Evolutionary conservation across 345 rosid species (phyloP).

Genomic region (Dovyalis caffra): DNA sequence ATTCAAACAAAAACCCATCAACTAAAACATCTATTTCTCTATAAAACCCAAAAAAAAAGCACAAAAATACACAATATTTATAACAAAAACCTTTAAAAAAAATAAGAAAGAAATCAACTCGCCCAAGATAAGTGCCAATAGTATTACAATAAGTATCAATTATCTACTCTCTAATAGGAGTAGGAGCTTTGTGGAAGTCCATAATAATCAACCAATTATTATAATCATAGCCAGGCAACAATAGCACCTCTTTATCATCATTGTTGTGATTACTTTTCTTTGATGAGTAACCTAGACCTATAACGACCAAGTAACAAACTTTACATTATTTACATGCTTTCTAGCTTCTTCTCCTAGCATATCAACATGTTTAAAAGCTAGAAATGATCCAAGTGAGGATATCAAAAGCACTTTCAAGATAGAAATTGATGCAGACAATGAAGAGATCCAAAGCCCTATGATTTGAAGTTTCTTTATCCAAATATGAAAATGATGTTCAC

Average conservation of each 20-base stretch:
- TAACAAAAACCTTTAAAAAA: not conserved
- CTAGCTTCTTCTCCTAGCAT: conserved; percentile 33
- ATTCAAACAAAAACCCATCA: too few relatives aligned
- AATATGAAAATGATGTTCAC: too few relatives aligned
- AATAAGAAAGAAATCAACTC: conserved; percentile 42
- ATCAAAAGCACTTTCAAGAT: conserved; percentile 37
- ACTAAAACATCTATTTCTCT: too few relatives aligned
- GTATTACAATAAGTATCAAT: conserved; percentile 85
- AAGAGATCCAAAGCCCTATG: conserved; percentile 25
- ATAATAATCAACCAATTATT: too few relatives aligned
- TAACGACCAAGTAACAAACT: too few relatives aligned
- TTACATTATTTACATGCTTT: conserved; percentile 35
- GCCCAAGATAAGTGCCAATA: conserved; percentile 80
- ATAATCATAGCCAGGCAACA: conserved; percentile 94
- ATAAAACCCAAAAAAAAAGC: too few relatives aligned
- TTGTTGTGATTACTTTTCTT: conserved; percentile 54
- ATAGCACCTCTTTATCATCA: conserved; percentile 82
- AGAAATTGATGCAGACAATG: conserved; percentile 29
- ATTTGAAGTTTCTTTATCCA: too few relatives aligned
- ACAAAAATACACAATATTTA: not conserved
- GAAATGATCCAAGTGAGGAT: conserved; percentile 42
- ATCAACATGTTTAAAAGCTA: conserved; percentile 30
- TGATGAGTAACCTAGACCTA: too few relatives aligned
- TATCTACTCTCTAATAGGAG: conserved; percentile 89
- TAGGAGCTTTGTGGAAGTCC: conserved; percentile 96